These are phyloP conservation scores for Stylosanthes scabra DNA, from an alignment of 331 rosid genomes.

Conservation along the genomic window DNA sequence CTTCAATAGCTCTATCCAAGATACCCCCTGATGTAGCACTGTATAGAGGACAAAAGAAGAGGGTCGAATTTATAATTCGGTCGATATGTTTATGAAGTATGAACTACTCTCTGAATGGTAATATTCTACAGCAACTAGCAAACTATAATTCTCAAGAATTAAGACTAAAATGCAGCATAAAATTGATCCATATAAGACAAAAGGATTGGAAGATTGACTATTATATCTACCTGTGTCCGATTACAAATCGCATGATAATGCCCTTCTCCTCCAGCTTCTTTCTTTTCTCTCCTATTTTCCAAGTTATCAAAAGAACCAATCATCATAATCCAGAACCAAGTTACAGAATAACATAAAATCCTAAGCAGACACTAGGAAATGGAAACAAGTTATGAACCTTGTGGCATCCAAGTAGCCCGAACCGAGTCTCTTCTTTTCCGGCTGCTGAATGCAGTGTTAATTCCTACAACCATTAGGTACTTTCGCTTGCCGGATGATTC, in stretches of 20 bases:
- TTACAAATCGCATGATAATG: constrained; percentile 86
- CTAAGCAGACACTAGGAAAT: constrained; percentile 1
- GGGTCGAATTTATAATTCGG: constrained; percentile 22
- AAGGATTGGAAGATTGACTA: too few relatives aligned
- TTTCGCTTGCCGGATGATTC: constrained; percentile 68
- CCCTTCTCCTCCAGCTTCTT: constrained; percentile 98
- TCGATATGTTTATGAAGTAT: constrained; percentile 1
- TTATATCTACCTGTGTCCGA: constrained; percentile 86
- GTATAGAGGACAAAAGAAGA: constrained; percentile 31
- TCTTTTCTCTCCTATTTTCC: constrained; percentile 83
- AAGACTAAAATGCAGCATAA: not conserved
- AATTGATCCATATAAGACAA: too few relatives aligned
- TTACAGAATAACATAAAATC: not conserved
- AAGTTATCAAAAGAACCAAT: constrained; percentile 46
- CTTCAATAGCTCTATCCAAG: constrained; percentile 96
- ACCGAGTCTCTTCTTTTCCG: constrained; percentile 94
- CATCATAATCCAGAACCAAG: constrained; percentile 39
- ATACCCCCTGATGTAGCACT: constrained; percentile 99
- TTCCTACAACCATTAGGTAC: constrained; percentile 88
- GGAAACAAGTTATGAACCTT: constrained; percentile 39
- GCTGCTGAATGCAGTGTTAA: constrained; percentile 98
- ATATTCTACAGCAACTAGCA: not conserved
- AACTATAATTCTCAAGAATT: constrained; percentile 6
- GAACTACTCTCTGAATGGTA: not conserved
- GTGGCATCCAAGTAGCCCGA: constrained; percentile 95